These are phyloP conservation scores for Mrakia frigida DNA, from an alignment of 768 basidiomycete species.

Conservation along the genomic window DNA sequence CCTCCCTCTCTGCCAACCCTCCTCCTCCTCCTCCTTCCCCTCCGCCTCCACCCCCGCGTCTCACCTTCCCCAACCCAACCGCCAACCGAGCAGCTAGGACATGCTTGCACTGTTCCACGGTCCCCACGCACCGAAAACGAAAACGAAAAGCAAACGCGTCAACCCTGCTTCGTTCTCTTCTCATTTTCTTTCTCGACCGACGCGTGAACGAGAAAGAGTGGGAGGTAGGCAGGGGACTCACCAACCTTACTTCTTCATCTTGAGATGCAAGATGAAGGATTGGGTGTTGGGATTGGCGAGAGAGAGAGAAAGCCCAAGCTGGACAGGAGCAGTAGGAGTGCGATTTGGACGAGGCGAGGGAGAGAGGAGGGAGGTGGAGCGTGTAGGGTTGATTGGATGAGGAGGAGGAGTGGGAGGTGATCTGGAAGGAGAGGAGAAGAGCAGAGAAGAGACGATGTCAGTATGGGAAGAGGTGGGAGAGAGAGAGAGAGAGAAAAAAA, in stretches of 20 bases:
- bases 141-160: background rate
- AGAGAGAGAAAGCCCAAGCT: constrained; percentile 7
- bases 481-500: background rate
- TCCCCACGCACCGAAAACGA: background rate
- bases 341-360: background rate
- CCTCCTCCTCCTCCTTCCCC: background rate
- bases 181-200: background rate
- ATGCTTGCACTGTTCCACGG: constrained; percentile 4
- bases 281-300: background rate
- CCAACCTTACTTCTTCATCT: background rate
- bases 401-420: background rate
- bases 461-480: background rate
- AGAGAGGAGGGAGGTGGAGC: background rate
- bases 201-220: no score
- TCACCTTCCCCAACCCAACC: background rate
- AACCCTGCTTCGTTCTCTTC: background rate
- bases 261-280: no score
- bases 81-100: constrained; percentile 12
- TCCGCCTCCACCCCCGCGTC: background rate
- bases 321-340: constrained; percentile 24
- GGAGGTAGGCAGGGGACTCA: no score
- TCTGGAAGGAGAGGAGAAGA: background rate
- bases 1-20: constrained; percentile 4
- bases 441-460: no score
- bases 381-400: background rate